phyloP scores from a whole-genome alignment of 257 asterid genomes.

The Verbena officinalis region DNA sequence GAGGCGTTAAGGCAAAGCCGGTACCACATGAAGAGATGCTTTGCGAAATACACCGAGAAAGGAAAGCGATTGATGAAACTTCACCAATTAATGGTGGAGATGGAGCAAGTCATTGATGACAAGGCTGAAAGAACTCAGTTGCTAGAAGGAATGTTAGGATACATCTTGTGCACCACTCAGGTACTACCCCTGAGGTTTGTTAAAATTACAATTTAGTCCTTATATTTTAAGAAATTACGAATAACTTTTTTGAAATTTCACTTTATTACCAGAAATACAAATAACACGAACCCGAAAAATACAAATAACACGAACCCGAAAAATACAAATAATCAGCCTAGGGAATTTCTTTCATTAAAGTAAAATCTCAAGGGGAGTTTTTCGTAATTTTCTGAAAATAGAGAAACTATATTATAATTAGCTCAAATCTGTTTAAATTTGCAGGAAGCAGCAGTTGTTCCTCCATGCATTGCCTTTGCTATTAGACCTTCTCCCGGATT shows the following conservation, averaged over 20 bases:
- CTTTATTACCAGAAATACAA: no score
- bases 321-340: no score
- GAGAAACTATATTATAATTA: no score
- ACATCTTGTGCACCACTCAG: constrained; percentile 90
- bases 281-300: no score
- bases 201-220: no score
- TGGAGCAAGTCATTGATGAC: constrained; percentile 81
- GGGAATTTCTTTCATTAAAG: no score
- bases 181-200: no score
- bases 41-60: constrained; percentile 65
- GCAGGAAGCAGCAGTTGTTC: constrained; percentile 93
- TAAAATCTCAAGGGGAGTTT: no score
- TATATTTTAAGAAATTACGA: no score
- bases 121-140: constrained; percentile 61
- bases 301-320: no score
- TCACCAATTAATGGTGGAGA: constrained; percentile 70
- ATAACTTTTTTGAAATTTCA: no score
- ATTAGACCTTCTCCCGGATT: constrained; percentile 84
- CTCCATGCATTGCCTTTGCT: constrained; percentile 85
- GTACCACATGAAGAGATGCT: constrained; percentile 90
- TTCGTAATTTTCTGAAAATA: no score
- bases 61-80: constrained; percentile 76
- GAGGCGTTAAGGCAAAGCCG: constrained; percentile 90
- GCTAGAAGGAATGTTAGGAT: constrained; percentile 80
- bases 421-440: not conserved